phyloP scores from a whole-genome alignment of 139 green algal genomes.

The Zygnema cylindricum region DNA sequence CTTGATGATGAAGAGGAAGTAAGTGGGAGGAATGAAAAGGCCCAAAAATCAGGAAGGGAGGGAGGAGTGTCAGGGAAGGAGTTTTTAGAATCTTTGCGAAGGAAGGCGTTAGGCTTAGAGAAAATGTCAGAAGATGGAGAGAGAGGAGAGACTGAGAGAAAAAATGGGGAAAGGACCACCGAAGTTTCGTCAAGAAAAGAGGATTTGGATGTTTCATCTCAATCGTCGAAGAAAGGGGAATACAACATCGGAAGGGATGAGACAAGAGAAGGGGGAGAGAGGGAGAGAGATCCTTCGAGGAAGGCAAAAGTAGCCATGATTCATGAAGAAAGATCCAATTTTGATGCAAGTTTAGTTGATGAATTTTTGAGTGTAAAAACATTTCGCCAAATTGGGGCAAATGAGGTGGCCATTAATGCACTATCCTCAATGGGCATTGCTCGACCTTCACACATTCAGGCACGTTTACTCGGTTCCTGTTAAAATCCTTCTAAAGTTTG shows the following conservation, averaged over 20 bases:
- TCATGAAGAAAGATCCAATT: constrained; percentile 20
- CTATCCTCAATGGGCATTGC: constrained; percentile 37
- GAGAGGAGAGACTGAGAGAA: not conserved
- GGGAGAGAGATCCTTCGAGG: constrained; percentile 22
- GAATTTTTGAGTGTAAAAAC: constrained; percentile 51
- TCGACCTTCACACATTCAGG: constrained; percentile 55
- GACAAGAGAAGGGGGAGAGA: constrained; percentile 15
- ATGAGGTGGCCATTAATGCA: constrained; percentile 1
- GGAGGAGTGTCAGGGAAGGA: constrained; percentile 28
- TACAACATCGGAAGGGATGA: constrained; percentile 16
- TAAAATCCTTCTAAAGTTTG: not conserved
- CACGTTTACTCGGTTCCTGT: not conserved
- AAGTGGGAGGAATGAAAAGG: constrained; percentile 10
- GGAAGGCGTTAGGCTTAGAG: constrained; percentile 18
- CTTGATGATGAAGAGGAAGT: constrained; percentile 41
- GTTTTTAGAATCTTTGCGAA: constrained; percentile 2
- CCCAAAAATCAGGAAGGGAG: not conserved
- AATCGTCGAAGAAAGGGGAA: not conserved
- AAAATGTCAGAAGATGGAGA: not conserved
- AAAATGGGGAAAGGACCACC: not conserved
- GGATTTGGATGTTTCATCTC: not conserved
- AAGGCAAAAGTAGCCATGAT: not conserved
- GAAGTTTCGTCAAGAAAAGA: not conserved
- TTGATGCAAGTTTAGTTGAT: constrained; percentile 31
- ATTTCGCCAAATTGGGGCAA: constrained; percentile 39